These are phyloP conservation scores for Ustilago loliicola DNA, from an alignment of 1,284 basidiomycete genomes.

Conservation along the genomic window DNA sequence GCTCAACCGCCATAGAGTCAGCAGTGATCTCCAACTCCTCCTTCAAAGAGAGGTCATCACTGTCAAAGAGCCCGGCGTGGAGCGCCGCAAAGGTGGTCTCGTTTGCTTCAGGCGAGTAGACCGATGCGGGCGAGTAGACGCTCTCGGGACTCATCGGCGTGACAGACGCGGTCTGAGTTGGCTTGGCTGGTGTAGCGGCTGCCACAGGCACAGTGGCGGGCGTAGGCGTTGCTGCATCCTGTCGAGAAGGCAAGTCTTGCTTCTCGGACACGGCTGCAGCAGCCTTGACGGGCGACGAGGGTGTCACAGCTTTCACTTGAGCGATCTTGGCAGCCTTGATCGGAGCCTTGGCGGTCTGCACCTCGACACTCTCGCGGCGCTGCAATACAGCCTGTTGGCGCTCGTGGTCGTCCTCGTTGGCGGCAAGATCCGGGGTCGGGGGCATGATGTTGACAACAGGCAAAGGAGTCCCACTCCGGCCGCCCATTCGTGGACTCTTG, in stretches of 20 bases:
- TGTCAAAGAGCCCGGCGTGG: slow-evolving; percentile 24
- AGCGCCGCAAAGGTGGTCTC: slow-evolving; percentile 31
- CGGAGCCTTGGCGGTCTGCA: slow-evolving; percentile 2
- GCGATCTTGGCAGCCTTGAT: slow-evolving; percentile 11
- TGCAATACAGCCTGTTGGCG: slow-evolving; percentile 23
- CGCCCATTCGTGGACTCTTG: slow-evolving; percentile 39
- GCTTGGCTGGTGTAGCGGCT: neutral
- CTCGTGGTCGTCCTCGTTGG: slow-evolving; percentile 25
- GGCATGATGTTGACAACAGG: slow-evolving; percentile 65
- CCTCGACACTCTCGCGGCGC: slow-evolving; percentile 15
- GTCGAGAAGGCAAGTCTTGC: slow-evolving; percentile 12
- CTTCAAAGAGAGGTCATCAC: slow-evolving; percentile 23
- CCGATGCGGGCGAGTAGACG: slow-evolving; percentile 45
- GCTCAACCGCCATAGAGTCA: slow-evolving; percentile 27
- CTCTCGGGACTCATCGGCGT: slow-evolving; percentile 41
- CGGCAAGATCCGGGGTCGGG: slow-evolving; percentile 59
- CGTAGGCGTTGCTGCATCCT: slow-evolving; percentile 27
- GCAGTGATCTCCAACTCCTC: slow-evolving; percentile 36
- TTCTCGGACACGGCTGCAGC: neutral
- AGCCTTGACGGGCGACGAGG: slow-evolving; percentile 4
- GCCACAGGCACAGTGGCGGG: slow-evolving; percentile 16
- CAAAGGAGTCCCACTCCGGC: slow-evolving; percentile 29
- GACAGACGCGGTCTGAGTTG: slow-evolving; percentile 7
- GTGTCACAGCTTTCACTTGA: slow-evolving; percentile 4
- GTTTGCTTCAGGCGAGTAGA: slow-evolving; percentile 36